A percentile compares a stretch with the other conserved stretches of the same genome.
These are phyloP conservation scores for Metarhizium anisopliae DNA, from an alignment of 2,329 filamentous ascomycete genomes.

Conservation along the genomic window DNA sequence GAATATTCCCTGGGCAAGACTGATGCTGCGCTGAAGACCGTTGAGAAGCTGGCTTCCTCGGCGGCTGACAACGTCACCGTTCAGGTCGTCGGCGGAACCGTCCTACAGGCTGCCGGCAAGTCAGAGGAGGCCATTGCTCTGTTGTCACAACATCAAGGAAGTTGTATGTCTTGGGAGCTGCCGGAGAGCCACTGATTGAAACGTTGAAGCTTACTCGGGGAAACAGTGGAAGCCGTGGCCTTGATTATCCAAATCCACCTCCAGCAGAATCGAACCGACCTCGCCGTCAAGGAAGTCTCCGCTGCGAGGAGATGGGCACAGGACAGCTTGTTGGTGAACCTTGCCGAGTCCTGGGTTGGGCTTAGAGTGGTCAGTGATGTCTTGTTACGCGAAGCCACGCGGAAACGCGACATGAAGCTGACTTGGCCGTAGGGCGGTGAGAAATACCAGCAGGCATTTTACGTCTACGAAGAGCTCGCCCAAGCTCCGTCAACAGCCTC, in stretches of 20 bases:
- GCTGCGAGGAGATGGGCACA: slow-evolving; percentile 89
- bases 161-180: slow-evolving; percentile 46
- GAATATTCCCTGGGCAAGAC: slow-evolving; percentile 51
- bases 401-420: slow-evolving; percentile 10
- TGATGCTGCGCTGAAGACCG: slow-evolving; percentile 51
- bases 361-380: slow-evolving; percentile 60
- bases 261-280: slow-evolving; percentile 81
- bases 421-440: slow-evolving; percentile 63
- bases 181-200: background rate
- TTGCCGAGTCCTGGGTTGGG: slow-evolving; percentile 93
- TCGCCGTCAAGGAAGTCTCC: slow-evolving; percentile 81
- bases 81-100: slow-evolving; percentile 72
- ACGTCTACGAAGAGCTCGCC: slow-evolving; percentile 94
- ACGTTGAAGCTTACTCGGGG: slow-evolving; percentile 13
- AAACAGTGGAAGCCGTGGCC: slow-evolving; percentile 64
- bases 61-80: slow-evolving; percentile 68
- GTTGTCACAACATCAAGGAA: slow-evolving; percentile 76
- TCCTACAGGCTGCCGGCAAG: slow-evolving; percentile 71
- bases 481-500: slow-evolving; percentile 76
- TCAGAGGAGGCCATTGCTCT: slow-evolving; percentile 78
- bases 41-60: slow-evolving; percentile 59
- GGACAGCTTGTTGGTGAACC: slow-evolving; percentile 84
- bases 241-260: slow-evolving; percentile 89
- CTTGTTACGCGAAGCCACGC: background rate
- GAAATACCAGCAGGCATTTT: slow-evolving; percentile 93